These are phyloP conservation scores for Gnaphalium uliginosum DNA, from an alignment of 129 eudicot genomes.

Conservation along the genomic window DNA sequence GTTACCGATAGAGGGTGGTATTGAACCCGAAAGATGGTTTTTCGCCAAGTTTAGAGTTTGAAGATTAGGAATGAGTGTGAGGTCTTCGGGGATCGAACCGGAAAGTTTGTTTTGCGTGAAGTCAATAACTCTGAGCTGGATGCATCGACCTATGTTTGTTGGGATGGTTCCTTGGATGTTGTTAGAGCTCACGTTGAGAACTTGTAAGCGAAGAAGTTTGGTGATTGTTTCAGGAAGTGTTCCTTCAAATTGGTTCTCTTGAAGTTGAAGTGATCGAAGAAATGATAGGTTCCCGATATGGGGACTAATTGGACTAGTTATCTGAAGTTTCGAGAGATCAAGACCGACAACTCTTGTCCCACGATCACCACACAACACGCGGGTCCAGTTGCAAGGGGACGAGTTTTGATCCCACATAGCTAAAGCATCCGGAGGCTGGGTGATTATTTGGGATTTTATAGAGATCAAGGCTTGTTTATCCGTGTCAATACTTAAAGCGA, in stretches of 20 bases:
- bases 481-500: conserved; percentile 32
- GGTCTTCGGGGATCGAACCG: conserved; percentile 50
- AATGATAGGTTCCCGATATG: conserved; percentile 62
- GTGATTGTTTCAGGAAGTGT: conserved; percentile 44
- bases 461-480: conserved; percentile 62
- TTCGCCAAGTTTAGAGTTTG: conserved; percentile 55
- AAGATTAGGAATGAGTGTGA: conserved; percentile 45
- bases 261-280: conserved; percentile 55
- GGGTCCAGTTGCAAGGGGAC: conserved; percentile 76
- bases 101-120: conserved; percentile 53
- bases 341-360: conserved; percentile 49
- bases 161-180: conserved; percentile 53
- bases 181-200: conserved; percentile 55
- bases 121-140: conserved; percentile 43
- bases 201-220: conserved; percentile 48
- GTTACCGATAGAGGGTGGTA: conserved; percentile 61
- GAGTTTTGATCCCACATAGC: conserved; percentile 52
- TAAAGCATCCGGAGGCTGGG: conserved; percentile 35
- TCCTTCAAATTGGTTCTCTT: conserved; percentile 48
- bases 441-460: conserved; percentile 46
- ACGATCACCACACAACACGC: conserved; percentile 45
- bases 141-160: conserved; percentile 41
- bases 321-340: conserved; percentile 43
- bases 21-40: conserved; percentile 49
- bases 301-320: conserved; percentile 53